A percentile compares a stretch with the other conserved stretches of the same genome.
Conservation (phyloP, 2,329 filamentous ascomycete species). For the Colletotrichum acutatum region DNA sequence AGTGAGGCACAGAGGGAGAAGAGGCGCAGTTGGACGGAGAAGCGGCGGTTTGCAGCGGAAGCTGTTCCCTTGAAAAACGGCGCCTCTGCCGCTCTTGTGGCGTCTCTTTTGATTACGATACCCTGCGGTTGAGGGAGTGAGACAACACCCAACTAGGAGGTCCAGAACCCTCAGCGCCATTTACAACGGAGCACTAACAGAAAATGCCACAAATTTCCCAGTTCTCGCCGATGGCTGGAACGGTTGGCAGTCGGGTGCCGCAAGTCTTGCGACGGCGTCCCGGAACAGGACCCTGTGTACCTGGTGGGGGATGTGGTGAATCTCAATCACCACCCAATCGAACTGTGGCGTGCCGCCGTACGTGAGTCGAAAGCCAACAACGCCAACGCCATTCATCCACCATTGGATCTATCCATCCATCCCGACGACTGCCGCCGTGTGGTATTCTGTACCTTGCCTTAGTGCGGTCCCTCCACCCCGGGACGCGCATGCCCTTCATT, state of each 20-base stretch:
- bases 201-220: neutral
- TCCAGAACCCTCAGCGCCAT: neutral
- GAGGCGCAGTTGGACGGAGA: neutral
- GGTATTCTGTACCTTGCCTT: conserved; percentile 5
- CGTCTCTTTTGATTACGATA: neutral
- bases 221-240: neutral
- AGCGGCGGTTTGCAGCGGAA: neutral
- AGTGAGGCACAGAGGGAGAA: neutral
- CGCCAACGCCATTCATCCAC: neutral
- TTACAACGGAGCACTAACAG: neutral
- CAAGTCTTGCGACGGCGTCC: neutral
- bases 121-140: neutral
- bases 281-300: neutral
- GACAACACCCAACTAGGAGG: neutral
- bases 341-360: neutral
- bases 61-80: neutral
- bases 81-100: conserved; percentile 3
- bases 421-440: neutral
- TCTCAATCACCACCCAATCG: neutral
- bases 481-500: neutral
- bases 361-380: neutral
- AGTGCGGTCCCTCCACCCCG: neutral
- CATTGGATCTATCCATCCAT: neutral
- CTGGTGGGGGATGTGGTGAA: neutral
- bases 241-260: neutral